Conservation (phyloP, 345 rosid genomes). For the Draba incana region DNA sequence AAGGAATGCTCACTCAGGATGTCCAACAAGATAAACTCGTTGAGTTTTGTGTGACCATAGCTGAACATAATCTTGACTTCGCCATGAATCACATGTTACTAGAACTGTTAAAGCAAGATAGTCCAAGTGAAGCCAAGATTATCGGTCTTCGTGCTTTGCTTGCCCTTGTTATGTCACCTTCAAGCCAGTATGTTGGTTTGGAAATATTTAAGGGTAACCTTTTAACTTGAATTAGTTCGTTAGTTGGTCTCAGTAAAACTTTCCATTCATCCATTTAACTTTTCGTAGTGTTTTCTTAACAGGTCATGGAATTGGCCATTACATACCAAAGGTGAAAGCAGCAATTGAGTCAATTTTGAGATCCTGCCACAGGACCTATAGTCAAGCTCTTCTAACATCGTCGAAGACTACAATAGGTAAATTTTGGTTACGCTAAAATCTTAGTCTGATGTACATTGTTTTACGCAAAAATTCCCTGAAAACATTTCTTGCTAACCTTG, state of each 20-base stretch:
- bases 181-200: conserved; percentile 84
- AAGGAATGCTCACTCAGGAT: conserved; percentile 96
- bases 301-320: conserved; percentile 88
- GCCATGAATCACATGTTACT: conserved; percentile 97
- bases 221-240: conserved; percentile 32
- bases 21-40: conserved; percentile 97
- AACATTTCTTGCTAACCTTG: conserved; percentile 33
- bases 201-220: conserved; percentile 82
- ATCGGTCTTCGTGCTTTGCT: conserved; percentile 96
- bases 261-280: conserved; percentile 15
- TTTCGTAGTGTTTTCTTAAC: conserved; percentile 44
- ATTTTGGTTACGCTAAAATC: conserved; percentile 17
- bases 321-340: conserved; percentile 96
- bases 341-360: conserved; percentile 94
- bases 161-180: conserved; percentile 89
- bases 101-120: conserved; percentile 94
- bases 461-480: conserved; percentile 1
- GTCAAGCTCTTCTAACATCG: conserved; percentile 93
- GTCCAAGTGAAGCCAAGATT: conserved; percentile 95
- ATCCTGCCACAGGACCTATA: conserved; percentile 80
- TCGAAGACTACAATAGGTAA: conserved; percentile 87
- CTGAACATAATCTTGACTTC: conserved; percentile 99
- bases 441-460: conserved; percentile 23
- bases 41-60: conserved; percentile 94
- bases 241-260: conserved; percentile 15